A percentile compares a stretch with the other conserved stretches of the same genome.
Conservation (phyloP, 2,329 filamentous ascomycete species). For the Aspergillus flavus region DNA sequence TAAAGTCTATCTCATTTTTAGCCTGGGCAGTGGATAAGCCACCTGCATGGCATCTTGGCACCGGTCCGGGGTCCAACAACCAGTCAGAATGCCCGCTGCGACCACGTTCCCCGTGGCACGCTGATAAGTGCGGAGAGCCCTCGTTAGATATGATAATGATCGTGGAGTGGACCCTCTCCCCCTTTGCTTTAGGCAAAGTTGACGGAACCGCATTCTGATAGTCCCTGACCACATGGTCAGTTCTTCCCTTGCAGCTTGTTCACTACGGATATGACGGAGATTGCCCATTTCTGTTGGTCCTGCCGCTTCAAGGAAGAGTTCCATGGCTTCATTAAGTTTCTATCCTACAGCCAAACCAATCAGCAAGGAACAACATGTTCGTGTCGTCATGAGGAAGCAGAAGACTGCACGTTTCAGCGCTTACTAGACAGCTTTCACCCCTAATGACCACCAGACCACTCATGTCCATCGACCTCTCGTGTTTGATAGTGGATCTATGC, state of each 20-base stretch:
- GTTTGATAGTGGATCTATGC: background rate
- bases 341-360: too few relatives aligned
- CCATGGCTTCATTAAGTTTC: background rate
- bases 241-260: too few relatives aligned
- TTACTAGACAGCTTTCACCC: too few relatives aligned
- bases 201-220: too few relatives aligned
- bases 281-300: background rate
- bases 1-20: constrained; percentile 1
- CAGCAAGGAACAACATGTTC: too few relatives aligned
- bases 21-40: background rate
- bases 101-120: constrained; percentile 2
- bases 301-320: background rate
- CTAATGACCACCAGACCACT: too few relatives aligned
- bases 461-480: too few relatives aligned
- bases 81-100: constrained; percentile 2
- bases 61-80: background rate
- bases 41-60: background rate
- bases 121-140: constrained; percentile 1
- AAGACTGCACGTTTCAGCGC: too few relatives aligned
- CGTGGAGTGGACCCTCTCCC: background rate
- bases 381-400: too few relatives aligned
- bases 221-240: too few relatives aligned
- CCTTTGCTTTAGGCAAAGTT: too few relatives aligned
- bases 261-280: too few relatives aligned
- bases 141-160: background rate